Base-by-base conservation (phyloP, 116 monocot genomes). In the Posidonia oceanica region DNA sequence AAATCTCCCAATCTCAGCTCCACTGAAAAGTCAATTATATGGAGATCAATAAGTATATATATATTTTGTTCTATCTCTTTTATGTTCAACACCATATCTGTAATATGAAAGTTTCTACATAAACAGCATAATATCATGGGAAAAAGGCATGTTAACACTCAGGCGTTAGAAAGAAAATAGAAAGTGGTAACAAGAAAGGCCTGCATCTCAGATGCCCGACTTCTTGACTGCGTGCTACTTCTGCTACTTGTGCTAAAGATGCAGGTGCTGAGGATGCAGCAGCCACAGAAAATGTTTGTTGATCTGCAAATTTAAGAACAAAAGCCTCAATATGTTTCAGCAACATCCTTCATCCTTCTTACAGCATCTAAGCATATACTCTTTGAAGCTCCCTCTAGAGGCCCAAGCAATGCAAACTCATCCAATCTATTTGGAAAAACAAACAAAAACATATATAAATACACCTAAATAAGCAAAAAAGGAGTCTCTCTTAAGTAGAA, bases 161-260 rank as follows among this genome's bases (percentile, higher is more conserved):
- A n/a, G n/a, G n/a, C 58, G 20, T 67, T 6, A n/a, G 36, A 54
- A 23, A n/a, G 54, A 53, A 53, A 68, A 53, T 37, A 15, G 22
- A 64, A 96, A n/a, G n/a, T n/a, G n/a, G n/a, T n/a, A n/a, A n/a
- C n/a, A n/a, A n/a, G n/a, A n/a, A n/a, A n/a, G n/a, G n/a, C 96
- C 96, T 96, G 96, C 96, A 96, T 89, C 96, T 84, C 55, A 96
- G 81, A 79, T 96, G 86, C 3, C 95, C 95, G 70, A 91, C 95
- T 86, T 95, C 95, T 75, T 86, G 95, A 72, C 91, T 95, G 54
- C 81, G 87, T 62, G 81, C 86, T 22, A 74, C 72, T 76, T 95
- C 95, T 57, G 79, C 77, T 69, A 88, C 77, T 55, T 82, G 84
- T 48, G 76, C 59, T 63, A 95, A 79, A 14, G 81, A 75, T 58